Evolutionary conservation across 2,329 filamentous ascomycete genomes (phyloP).

Genomic region (Penicillium expansum): DNA sequence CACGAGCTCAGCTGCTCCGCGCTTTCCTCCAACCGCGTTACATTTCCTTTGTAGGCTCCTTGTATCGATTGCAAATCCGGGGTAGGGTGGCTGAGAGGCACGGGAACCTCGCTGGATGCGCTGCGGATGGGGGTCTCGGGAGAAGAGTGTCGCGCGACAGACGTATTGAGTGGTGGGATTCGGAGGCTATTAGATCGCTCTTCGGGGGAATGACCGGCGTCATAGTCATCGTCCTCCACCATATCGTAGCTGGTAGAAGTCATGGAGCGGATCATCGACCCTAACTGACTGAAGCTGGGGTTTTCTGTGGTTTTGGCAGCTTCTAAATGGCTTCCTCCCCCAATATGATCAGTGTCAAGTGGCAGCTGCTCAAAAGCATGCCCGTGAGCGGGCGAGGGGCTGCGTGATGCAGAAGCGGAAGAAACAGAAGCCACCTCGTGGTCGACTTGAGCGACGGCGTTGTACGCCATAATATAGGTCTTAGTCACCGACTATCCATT

Average conservation of each 20-base stretch:
- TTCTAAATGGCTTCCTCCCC: conserved; percentile 29
- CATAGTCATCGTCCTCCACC: conserved; percentile 49
- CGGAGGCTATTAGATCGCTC: conserved; percentile 24
- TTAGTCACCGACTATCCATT: conserved; percentile 12
- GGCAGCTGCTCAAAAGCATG: conserved; percentile 31
- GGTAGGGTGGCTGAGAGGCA: conserved; percentile 48
- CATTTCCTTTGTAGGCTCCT: conserved; percentile 51
- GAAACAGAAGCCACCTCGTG: conserved; percentile 39
- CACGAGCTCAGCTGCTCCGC: conserved; percentile 49
- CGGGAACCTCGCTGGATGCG: conserved; percentile 41
- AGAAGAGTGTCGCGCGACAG: conserved; percentile 23
- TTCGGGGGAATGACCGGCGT: conserved; percentile 31
- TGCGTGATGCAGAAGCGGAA: conserved; percentile 35
- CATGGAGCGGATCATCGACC: conserved; percentile 40
- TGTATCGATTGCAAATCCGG: conserved; percentile 51
- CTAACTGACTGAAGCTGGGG: conserved; percentile 24
- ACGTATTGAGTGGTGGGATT: conserved; percentile 31
- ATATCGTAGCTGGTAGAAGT: conserved; percentile 45
- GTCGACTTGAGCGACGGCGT: conserved; percentile 43
- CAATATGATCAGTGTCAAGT: conserved; percentile 33
- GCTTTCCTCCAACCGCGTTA: conserved; percentile 49
- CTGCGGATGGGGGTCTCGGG: conserved; percentile 38
- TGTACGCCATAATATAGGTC: conserved; percentile 42
- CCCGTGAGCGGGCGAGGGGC: conserved; percentile 28
- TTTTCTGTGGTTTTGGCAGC: conserved; percentile 29